Evolutionary conservation across 176 grass and related monocot species (phyloP), one percentile per base, ranked within the genome.

Genomic region (Aegilops tauschii): DNA sequence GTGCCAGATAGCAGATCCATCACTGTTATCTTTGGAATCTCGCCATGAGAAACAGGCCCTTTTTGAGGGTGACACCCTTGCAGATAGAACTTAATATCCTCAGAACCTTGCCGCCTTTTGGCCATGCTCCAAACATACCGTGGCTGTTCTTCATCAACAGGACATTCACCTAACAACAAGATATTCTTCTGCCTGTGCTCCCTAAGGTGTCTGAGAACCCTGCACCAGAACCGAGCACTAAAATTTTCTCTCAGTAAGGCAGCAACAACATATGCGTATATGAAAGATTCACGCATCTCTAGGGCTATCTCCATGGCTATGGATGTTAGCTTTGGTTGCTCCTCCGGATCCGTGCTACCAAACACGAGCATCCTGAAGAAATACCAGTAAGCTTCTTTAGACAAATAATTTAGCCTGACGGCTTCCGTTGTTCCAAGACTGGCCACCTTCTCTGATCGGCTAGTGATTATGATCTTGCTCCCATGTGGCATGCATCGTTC

Each of bases 381-480:
- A 1, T 76, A 87, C 70, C 77, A 77, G 30, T 66, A 79, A 5
- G 84, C 84, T 13, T 79, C 89, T 5, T 12, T 1, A 0, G 73
- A 36, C 44, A 91, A 29, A 1, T 29, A 7, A 4, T 28, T 49
- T 1, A 91, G 10, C 6, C 25, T 73, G 18, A 91, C n/a, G 0
- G 85, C 31, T 2, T 58, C 32, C 1, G 47, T 61, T 23, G 80
- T 80, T 50, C 70, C 71, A 14, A 80, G 12, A 5, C 78, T 61
- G 7, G 10, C 28, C 0, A 30, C 8, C 1, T 42, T 16, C 9
- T 88, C 64, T n/a, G 37, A 65, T 4, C 36, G 13, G 3, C 49
- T 71, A 0, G 45, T 69, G 20, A 85, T 12, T 64, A 88, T 80
- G 8, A 81, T 62, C 4, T 61, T 88, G 12, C 81, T 88, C 32